Percentiles rank a stretch among this genome's conserved stretches.
phyloP scores from a whole-genome alignment of 495 filamentous ascomycete genomes.

The Echria macrotheca region DNA sequence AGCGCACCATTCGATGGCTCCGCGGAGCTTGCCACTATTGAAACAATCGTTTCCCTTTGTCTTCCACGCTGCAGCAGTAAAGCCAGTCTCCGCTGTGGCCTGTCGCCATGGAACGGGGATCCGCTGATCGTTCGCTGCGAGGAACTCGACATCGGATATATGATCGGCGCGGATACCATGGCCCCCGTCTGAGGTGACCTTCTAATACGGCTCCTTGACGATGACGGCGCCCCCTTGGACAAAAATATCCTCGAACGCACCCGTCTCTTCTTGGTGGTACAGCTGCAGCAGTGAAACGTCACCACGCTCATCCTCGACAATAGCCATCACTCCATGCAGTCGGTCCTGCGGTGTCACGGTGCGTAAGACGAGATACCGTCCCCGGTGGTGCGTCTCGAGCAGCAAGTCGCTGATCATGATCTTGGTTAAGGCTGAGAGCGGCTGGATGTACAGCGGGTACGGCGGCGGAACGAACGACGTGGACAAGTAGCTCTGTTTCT shows the following conservation, averaged over 20 bases:
- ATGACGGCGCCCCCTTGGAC: conserved; percentile 29
- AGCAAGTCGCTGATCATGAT: conserved; percentile 4
- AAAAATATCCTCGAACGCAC: conserved; percentile 20
- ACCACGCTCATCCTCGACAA: conserved; percentile 46
- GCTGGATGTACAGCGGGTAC: conserved; percentile 5
- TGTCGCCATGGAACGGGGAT: conserved; percentile 3
- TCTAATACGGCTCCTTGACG: conserved; percentile 52
- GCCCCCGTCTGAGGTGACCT: conserved; percentile 29
- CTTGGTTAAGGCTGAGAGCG: conserved; percentile 4
- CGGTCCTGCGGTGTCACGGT: conserved; percentile 31
- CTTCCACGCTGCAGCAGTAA: conserved; percentile 10
- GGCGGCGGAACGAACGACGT: conserved; percentile 8
- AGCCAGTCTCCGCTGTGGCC: not conserved
- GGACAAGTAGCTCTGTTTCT: no score
- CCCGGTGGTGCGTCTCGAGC: conserved; percentile 47
- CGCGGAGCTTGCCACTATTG: not conserved
- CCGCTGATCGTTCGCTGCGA: not conserved
- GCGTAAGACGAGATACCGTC: conserved; percentile 33
- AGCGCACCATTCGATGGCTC: conserved; percentile 7
- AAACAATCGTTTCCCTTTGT: not conserved
- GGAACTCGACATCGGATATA: conserved; percentile 12
- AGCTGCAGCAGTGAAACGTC: conserved; percentile 36
- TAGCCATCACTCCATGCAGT: conserved; percentile 34
- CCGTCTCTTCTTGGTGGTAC: conserved; percentile 32
- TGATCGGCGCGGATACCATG: conserved; percentile 50